Evolutionary conservation across 495 filamentous ascomycete species (phyloP).

Genomic region (Trichocladium antarcticum): DNA sequence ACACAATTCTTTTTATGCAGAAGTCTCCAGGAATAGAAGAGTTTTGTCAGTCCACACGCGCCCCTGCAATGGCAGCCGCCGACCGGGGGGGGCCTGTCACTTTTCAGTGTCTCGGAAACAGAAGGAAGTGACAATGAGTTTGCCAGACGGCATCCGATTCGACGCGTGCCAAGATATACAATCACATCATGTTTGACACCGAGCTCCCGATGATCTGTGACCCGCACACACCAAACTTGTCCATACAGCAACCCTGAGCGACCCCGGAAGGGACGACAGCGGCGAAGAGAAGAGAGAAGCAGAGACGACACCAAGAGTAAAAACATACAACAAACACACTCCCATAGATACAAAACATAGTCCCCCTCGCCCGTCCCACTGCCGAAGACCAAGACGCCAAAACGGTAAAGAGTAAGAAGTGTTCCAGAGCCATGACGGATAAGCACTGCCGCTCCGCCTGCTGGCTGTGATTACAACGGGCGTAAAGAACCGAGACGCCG

Average conservation of each 20-base stretch:
- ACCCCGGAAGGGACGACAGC: not conserved
- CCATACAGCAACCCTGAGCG: not conserved
- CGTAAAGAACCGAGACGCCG: conserved; percentile 32
- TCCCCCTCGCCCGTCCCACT: not conserved
- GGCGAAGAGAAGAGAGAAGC: not conserved
- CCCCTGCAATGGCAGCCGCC: not conserved
- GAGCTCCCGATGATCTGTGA: not conserved
- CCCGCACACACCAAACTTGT: not conserved
- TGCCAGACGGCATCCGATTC: too few species aligned
- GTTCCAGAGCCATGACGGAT: conserved; percentile 27
- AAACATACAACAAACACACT: not conserved
- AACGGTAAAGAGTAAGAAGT: conserved; percentile 8
- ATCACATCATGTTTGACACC: too few species aligned
- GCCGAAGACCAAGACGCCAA: not conserved
- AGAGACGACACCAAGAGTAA: not conserved
- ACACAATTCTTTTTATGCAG: too few species aligned
- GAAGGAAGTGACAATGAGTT: too few species aligned
- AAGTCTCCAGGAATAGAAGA: not conserved
- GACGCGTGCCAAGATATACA: too few species aligned
- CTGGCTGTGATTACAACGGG: conserved; percentile 46
- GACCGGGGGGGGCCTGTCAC: too few species aligned
- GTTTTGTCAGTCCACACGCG: not conserved
- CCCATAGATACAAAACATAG: not conserved
- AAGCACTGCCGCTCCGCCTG: conserved; percentile 24
- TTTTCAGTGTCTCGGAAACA: too few species aligned